Conservation (phyloP, 441 rosid genomes). For the Arabidopsis lyrata region DNA sequence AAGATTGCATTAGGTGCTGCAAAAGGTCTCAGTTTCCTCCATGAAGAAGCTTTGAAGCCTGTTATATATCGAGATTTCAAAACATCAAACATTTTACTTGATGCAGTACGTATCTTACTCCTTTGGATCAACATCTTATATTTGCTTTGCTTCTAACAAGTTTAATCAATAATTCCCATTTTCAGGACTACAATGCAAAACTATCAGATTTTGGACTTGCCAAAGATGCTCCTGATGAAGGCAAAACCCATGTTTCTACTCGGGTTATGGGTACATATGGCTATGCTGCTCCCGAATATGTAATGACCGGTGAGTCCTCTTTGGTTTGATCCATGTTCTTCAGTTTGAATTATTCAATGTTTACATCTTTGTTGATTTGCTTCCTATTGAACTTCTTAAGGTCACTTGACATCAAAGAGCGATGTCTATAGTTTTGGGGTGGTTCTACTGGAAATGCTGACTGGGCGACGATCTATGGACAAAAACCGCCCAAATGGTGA, state of each 20-base stretch:
- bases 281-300: conserved; percentile 81
- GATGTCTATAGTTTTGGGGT: conserved; percentile 80
- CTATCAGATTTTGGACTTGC: conserved; percentile 80
- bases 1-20: conserved; percentile 75
- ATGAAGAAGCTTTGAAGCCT: conserved; percentile 70
- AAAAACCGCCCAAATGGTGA: conserved; percentile 74
- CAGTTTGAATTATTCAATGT: background rate
- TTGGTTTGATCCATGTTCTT: background rate
- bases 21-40: conserved; percentile 75
- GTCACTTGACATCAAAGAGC: conserved; percentile 76
- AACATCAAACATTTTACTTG: conserved; percentile 71
- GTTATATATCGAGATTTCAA: conserved; percentile 76
- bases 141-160: conserved; percentile 6
- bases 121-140: background rate
- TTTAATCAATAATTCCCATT: conserved; percentile 1
- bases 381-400: conserved; percentile 33
- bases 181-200: conserved; percentile 76
- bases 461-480: conserved; percentile 78
- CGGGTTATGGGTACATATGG: conserved; percentile 82
- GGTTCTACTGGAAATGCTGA: conserved; percentile 72
- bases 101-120: conserved; percentile 53
- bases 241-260: conserved; percentile 74
- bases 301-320: conserved; percentile 66
- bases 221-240: conserved; percentile 79
- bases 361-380: conserved; percentile 3